Evolutionary conservation across 257 asterid species (phyloP).

Genomic region (Solanum okadae): DNA sequence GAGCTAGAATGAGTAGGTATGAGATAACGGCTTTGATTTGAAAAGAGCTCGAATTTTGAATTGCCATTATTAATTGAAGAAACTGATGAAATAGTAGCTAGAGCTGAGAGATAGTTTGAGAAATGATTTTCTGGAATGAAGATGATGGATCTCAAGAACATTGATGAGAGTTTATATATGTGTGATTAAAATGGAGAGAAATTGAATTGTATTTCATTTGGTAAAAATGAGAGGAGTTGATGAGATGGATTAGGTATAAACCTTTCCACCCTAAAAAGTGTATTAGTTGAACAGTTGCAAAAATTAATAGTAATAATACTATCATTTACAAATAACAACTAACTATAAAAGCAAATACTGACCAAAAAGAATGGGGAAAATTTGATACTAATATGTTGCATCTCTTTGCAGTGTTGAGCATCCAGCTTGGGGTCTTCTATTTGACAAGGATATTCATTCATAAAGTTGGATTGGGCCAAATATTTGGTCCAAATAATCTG

Average conservation of each 20-base stretch:
- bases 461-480: neutral
- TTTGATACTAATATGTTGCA: neutral
- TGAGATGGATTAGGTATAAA: neutral
- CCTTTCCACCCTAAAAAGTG: neutral
- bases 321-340: neutral
- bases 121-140: neutral
- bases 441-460: neutral
- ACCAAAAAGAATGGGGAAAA: neutral
- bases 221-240: neutral
- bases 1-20: conserved; percentile 11
- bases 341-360: neutral
- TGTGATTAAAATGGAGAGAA: neutral
- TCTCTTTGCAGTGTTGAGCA: neutral
- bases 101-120: neutral
- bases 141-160: neutral
- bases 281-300: neutral
- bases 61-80: neutral
- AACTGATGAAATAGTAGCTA: neutral
- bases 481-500: neutral
- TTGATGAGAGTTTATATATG: neutral
- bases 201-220: neutral
- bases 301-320: neutral
- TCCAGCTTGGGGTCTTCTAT: neutral
- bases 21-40: neutral
- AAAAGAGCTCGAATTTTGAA: neutral